These are phyloP conservation scores for Hypoxylon sp. DNA, from an alignment of 2,329 filamentous ascomycete genomes.

Conservation along the genomic window DNA sequence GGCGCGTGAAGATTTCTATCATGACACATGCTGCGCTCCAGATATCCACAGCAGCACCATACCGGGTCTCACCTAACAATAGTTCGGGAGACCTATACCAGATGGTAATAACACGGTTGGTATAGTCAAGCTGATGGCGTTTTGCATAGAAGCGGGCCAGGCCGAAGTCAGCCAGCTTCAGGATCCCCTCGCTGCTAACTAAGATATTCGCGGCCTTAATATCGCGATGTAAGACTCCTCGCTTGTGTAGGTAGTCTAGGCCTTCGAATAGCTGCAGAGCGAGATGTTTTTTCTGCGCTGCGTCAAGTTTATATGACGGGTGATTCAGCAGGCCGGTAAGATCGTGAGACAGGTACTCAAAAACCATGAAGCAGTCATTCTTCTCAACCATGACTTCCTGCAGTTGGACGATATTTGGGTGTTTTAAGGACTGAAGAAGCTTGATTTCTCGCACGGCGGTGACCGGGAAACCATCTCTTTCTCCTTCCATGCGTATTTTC, in stretches of 20 bases:
- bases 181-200: slow-evolving; percentile 86
- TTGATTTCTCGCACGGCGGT: slow-evolving; percentile 94
- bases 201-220: slow-evolving; percentile 99
- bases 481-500: slow-evolving; percentile 93
- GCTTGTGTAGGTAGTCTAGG: slow-evolving; percentile 90
- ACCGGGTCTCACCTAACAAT: slow-evolving; percentile 90
- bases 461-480: slow-evolving; percentile 90
- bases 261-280: slow-evolving; percentile 94
- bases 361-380: slow-evolving; percentile 99
- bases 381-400: slow-evolving; percentile 98
- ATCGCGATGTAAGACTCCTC: slow-evolving; percentile 95
- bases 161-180: slow-evolving; percentile 97
- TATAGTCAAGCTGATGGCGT: slow-evolving; percentile 91
- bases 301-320: slow-evolving; percentile 87
- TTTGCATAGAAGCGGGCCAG: slow-evolving; percentile 97
- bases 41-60: slow-evolving; percentile 90
- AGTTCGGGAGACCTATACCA: slow-evolving; percentile 96
- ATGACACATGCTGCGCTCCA: slow-evolving; percentile 98
- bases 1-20: slow-evolving; percentile 94
- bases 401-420: slow-evolving; percentile 85
- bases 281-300: slow-evolving; percentile 91
- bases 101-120: slow-evolving; percentile 98
- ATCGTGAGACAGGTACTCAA: slow-evolving; percentile 97
- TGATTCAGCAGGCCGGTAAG: slow-evolving; percentile 96
- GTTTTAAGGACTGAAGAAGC: slow-evolving; percentile 86